A percentile compares a stretch with the other conserved stretches of the same genome.
Evolutionary conservation across 1,139 yeast genomes (phyloP).

Genomic region (Lodderomyces margitis): DNA sequence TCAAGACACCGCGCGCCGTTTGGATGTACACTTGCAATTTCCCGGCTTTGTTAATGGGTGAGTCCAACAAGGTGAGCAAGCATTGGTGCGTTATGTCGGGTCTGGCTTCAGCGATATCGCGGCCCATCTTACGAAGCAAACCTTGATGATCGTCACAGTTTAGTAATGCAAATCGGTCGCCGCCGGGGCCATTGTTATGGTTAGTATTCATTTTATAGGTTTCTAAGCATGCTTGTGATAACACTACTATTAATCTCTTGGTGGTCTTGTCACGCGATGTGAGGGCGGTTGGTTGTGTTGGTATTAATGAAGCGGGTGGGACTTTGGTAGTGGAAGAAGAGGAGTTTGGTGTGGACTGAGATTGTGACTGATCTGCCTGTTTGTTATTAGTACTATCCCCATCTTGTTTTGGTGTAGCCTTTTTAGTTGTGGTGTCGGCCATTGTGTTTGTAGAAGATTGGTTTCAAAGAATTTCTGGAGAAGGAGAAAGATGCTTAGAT

Average conservation of each 20-base stretch:
- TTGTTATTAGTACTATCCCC: neutral
- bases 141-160: slow-evolving; percentile 99
- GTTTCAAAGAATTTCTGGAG: neutral
- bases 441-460: slow-evolving; percentile 1
- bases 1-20: slow-evolving; percentile 89
- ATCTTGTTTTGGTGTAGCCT: slow-evolving; percentile 4
- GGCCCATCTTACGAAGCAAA: slow-evolving; percentile 86
- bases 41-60: slow-evolving; percentile 97
- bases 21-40: slow-evolving; percentile 93
- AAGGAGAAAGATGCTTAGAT: neutral
- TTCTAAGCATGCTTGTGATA: slow-evolving; percentile 92
- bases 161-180: slow-evolving; percentile 87
- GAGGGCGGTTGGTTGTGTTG: slow-evolving; percentile 79
- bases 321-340: slow-evolving; percentile 18
- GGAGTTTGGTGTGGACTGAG: neutral
- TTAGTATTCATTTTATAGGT: slow-evolving; percentile 83
- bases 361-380: neutral
- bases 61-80: slow-evolving; percentile 84
- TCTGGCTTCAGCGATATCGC: slow-evolving; percentile 96
- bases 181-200: slow-evolving; percentile 68
- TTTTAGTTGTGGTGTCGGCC: slow-evolving; percentile 2
- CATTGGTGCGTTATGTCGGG: slow-evolving; percentile 98
- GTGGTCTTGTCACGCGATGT: slow-evolving; percentile 80
- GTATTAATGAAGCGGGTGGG: slow-evolving; percentile 73
- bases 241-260: slow-evolving; percentile 83